Percentiles rank a stretch among this genome's conserved stretches.
phyloP scores from a whole-genome alignment of 345 rosid species.

The Ceriops zippeliana region DNA sequence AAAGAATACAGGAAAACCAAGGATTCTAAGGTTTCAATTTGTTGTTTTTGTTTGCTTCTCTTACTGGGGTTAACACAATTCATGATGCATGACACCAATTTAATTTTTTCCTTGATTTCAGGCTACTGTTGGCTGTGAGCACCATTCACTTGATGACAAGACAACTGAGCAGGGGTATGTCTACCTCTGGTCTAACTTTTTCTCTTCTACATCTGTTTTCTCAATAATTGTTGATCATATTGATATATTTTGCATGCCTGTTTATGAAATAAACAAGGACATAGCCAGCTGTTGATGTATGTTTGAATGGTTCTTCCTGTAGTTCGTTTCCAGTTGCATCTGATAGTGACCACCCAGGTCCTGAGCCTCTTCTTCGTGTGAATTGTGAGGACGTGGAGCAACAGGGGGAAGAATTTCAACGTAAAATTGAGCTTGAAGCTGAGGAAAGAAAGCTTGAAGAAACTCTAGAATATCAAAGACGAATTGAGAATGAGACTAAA shows the following conservation, averaged over 20 bases:
- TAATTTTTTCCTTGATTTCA: constrained; percentile 33
- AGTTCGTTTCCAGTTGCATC: constrained; percentile 59
- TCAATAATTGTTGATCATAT: constrained; percentile 42
- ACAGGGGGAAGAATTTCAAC: constrained; percentile 71
- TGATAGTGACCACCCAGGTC: constrained; percentile 56
- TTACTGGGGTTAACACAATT: not conserved
- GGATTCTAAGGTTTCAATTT: constrained; percentile 62
- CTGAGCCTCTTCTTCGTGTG: constrained; percentile 44
- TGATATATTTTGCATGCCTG: constrained; percentile 6
- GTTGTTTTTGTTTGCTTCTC: constrained; percentile 11
- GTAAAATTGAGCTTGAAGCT: constrained; percentile 72
- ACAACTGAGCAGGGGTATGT: constrained; percentile 53
- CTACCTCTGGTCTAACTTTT: constrained; percentile 18
- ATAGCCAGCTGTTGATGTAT: constrained; percentile 39
- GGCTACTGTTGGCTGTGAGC: constrained; percentile 51
- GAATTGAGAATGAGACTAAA: constrained; percentile 89
- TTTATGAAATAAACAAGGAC: constrained; percentile 32
- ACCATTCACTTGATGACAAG: constrained; percentile 36
- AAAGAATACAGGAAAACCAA: constrained; percentile 62
- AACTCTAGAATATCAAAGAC: constrained; percentile 82
- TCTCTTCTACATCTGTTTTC: not conserved
- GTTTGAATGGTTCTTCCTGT: constrained; percentile 33
- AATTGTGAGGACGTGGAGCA: constrained; percentile 47
- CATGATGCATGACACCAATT: constrained; percentile 10
- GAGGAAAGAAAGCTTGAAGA: constrained; percentile 92